Evolutionary conservation across 2,329 filamentous ascomycete genomes (phyloP).

Genomic region (Verruconis gallopava): DNA sequence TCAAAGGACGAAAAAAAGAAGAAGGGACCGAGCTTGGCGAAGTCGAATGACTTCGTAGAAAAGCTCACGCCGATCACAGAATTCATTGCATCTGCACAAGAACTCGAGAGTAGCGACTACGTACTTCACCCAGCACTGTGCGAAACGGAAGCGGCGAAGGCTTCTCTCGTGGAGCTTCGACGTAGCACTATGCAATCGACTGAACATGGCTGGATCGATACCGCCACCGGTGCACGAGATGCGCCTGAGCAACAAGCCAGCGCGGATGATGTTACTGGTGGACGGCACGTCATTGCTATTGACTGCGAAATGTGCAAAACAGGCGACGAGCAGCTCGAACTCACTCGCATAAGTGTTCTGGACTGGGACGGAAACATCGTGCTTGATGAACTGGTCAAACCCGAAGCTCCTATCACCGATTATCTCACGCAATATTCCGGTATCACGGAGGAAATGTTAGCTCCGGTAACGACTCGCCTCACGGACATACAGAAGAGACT

Average conservation of each 20-base stretch:
- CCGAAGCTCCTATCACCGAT: slow-evolving; percentile 73
- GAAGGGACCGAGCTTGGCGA: slow-evolving; percentile 46
- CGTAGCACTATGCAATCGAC: slow-evolving; percentile 35
- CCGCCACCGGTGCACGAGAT: slow-evolving; percentile 50
- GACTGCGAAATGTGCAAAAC: slow-evolving; percentile 98
- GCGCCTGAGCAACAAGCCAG: slow-evolving; percentile 55
- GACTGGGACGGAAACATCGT: slow-evolving; percentile 73
- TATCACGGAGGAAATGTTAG: slow-evolving; percentile 77
- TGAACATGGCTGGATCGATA: slow-evolving; percentile 70
- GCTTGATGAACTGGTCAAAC: slow-evolving; percentile 86
- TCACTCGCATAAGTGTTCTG: slow-evolving; percentile 80
- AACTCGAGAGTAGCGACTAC: slow-evolving; percentile 75
- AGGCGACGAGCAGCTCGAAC: slow-evolving; percentile 61
- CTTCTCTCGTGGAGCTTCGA: slow-evolving; percentile 40
- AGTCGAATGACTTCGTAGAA: slow-evolving; percentile 54
- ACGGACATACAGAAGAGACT: slow-evolving; percentile 70
- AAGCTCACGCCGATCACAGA: slow-evolving; percentile 70
- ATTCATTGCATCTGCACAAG: slow-evolving; percentile 58
- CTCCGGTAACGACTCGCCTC: slow-evolving; percentile 70
- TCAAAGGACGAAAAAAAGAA: slow-evolving; percentile 52
- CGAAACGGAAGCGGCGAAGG: slow-evolving; percentile 40
- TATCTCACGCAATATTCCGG: slow-evolving; percentile 81
- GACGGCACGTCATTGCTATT: slow-evolving; percentile 64
- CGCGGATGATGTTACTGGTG: slow-evolving; percentile 69
- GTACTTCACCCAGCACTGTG: slow-evolving; percentile 69